Base-by-base conservation (phyloP, 768 basidiomycete genomes). In the Leccinellum albellum region DNA sequence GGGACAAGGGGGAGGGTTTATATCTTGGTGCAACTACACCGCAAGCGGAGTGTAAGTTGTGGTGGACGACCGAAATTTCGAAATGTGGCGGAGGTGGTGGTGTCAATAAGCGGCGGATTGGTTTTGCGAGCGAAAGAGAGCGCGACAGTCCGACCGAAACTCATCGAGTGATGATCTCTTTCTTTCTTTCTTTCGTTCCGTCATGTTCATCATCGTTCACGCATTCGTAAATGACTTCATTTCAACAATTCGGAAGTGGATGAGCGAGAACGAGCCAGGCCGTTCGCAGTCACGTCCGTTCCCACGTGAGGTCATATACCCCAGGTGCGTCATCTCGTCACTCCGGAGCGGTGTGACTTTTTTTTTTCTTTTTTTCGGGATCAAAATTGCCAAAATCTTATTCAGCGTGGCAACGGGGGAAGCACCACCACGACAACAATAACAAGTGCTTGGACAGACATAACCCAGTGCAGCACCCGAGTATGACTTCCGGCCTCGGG, bases 311-410 rank as follows among this genome's bases (percentile, higher is more conserved):
- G 37, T 40, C 37, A n/a, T 65, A n/a, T 65, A 61, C 68, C 67
- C 69, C 69, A 52, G 60, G 53, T 72, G 68, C 69, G 70, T 72
- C 70, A 70, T 70, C 15, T 56, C 28, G 62, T 42, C 17, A 12
- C 17, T 23, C 24, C 35, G 35, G 35, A 37, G 14, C 35, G 17
- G 35, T 40, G 37, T n/a, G n/a, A 40, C 37, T n/a, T 37, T 37
- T 49, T 28, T 29, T 28, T 28, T 3, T 12, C 31, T 3, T 17
- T 31, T 50, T 20, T 55, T 47, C 60, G 70, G 69, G 70, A 70
- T 70, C 70, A 70, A n/a, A 54, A 58, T 21, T 7, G 45, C 33
- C 29, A 29, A 23, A 62, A 70, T 67, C 66, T 67, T 67, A 71
- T 69, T 61, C 53, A 48, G 61, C 56, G 45, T 61, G 55, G 45